Percentiles rank a stretch among this genome's conserved stretches.
phyloP scores from a whole-genome alignment of 768 basidiomycete species.

The Lepiota brunneoincarnata region DNA sequence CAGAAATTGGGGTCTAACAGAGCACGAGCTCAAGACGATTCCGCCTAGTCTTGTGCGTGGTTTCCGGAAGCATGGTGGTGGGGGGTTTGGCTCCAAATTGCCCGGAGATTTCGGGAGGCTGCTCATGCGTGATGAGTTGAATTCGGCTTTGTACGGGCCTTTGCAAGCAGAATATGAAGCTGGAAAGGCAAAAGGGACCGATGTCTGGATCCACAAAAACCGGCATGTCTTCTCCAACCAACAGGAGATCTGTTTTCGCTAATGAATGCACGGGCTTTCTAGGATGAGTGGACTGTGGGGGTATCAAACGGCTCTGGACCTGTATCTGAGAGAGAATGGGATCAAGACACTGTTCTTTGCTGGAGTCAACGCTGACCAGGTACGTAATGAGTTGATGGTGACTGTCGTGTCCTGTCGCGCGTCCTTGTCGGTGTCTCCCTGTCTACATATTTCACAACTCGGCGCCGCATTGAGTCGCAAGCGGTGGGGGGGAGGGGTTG shows the following conservation, averaged over 20 bases:
- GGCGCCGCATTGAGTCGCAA: too few relatives aligned
- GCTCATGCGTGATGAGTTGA: conserved; percentile 55
- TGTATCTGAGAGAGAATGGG: conserved; percentile 62
- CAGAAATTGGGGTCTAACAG: conserved; percentile 74
- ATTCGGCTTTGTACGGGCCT: conserved; percentile 62
- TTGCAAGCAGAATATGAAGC: conserved; percentile 53
- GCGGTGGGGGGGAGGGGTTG: too few relatives aligned
- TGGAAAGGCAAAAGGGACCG: conserved; percentile 52
- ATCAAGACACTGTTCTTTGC: conserved; percentile 60
- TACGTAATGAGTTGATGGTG: conserved; percentile 18
- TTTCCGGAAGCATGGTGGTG: conserved; percentile 45
- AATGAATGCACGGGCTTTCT: not conserved
- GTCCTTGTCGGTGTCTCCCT: too few relatives aligned
- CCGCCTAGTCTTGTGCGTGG: conserved; percentile 58
- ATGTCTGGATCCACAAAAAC: conserved; percentile 75
- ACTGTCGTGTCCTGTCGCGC: not conserved
- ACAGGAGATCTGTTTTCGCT: not conserved
- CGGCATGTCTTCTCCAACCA: conserved; percentile 30
- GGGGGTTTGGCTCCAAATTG: conserved; percentile 54
- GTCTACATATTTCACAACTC: too few relatives aligned
- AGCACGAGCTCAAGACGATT: conserved; percentile 57
- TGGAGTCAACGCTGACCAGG: conserved; percentile 70
- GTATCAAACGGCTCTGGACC: conserved; percentile 56
- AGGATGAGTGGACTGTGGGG: conserved; percentile 72
- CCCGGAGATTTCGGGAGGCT: conserved; percentile 53